Percentiles rank a stretch among this genome's conserved stretches.
Conservation (phyloP, 305 asterid genomes). For the Fraxinus albicans region DNA sequence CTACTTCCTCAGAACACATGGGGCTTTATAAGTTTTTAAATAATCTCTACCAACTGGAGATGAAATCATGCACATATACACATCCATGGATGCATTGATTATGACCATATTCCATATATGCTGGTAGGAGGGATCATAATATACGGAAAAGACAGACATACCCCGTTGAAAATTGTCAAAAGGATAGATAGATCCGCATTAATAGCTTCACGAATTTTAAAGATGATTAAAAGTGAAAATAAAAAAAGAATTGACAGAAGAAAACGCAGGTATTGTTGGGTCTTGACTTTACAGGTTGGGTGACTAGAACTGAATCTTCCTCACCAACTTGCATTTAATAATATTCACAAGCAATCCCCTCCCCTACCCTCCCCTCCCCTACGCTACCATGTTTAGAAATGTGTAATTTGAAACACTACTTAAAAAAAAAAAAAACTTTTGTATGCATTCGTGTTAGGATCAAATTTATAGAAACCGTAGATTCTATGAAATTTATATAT, state of each 20-base stretch:
- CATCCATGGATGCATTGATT: too few relatives aligned
- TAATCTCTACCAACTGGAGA: too few relatives aligned
- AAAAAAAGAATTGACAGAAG: slow-evolving; percentile 28
- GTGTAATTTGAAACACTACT: background rate
- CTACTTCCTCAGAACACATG: too few relatives aligned
- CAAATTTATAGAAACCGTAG: background rate
- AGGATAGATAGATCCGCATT: slow-evolving; percentile 59
- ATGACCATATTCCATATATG: too few relatives aligned
- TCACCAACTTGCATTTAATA: slow-evolving; percentile 36
- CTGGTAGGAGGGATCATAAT: background rate
- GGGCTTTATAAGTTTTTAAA: too few relatives aligned
- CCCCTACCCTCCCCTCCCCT: background rate
- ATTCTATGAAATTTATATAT: too few relatives aligned
- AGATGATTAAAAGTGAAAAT: slow-evolving; percentile 5
- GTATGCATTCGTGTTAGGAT: background rate
- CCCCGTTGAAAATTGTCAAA: slow-evolving; percentile 34
- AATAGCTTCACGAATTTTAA: slow-evolving; percentile 52
- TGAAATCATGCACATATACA: too few relatives aligned
- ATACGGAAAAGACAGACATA: slow-evolving; percentile 37
- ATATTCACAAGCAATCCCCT: slow-evolving; percentile 42
- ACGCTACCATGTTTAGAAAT: background rate
- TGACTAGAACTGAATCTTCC: slow-evolving; percentile 50
- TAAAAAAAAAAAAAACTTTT: background rate
- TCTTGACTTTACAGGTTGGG: slow-evolving; percentile 75
- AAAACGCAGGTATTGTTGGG: slow-evolving; percentile 56